Base-by-base conservation (phyloP, 2,329 filamentous ascomycete genomes). In the Paecilomyces niveus region DNA sequence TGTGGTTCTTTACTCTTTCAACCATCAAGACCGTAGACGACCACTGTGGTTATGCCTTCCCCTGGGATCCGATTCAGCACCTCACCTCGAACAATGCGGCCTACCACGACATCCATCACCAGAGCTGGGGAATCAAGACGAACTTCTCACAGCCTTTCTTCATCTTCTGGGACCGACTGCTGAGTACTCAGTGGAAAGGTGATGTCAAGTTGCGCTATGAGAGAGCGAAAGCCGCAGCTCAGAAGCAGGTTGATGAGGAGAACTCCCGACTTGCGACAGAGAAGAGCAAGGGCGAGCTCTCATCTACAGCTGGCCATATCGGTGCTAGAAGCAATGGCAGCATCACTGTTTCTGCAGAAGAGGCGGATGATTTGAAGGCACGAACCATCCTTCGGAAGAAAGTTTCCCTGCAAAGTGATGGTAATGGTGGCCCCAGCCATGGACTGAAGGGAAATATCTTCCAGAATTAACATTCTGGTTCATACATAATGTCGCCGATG, bases 101-200 rank as follows among this genome's bases (percentile, higher is more conserved):
- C 35, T 99, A 97, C 75, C 94, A 99, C 71, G 94, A 99, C 70
- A 93, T 99, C 59, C 94, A 99, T 76, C 94, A 99, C 77, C 94
- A 99, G 77, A 95, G 90, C 75, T 97, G 93, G 92, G 94, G 94
- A 58, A 96, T 99, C 82, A 99, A 97, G 69, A 80, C 76, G 54
- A 78, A 79, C 62, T 80, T 77, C 58, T 77, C 76, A 8, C 77
- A 80, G 57, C 76, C 76, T n/a, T 78, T 77, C 65, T 97, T 97
- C 77, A 97, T 89, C 54, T 92, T 97, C 77, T 97, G 94, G 91
- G 94, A 99, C 72, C 81, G 84, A 53, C 70, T 92, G 29, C 80
- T 96, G 22, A 86, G 87, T 55, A 99, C 94, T 24, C 89, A 85
- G 74, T 97, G 92, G 87, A 85, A 83, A 60, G 90, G 90, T 54